Evolutionary conservation across 2,329 filamentous ascomycete genomes (phyloP).

Genomic region (Aspergillus floridensis): DNA sequence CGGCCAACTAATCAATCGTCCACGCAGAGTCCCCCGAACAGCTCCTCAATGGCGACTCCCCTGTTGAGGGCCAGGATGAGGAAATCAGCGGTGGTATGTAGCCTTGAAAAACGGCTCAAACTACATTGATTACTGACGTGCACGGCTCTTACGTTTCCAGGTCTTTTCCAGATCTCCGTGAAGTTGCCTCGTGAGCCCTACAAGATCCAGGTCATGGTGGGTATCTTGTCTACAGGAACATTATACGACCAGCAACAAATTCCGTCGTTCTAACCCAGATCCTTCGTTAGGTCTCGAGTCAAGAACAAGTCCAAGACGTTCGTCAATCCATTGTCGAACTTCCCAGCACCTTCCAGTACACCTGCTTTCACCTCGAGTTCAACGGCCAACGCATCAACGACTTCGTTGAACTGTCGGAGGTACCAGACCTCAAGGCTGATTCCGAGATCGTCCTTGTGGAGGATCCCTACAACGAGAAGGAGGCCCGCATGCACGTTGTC

Average conservation of each 20-base stretch:
- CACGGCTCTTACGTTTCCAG: conserved; percentile 25
- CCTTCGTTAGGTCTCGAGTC: conserved; percentile 68
- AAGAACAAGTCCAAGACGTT: conserved; percentile 97
- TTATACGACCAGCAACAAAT: conserved; percentile 20
- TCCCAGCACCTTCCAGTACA: conserved; percentile 91
- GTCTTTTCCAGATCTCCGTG: conserved; percentile 70
- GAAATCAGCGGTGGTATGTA: conserved; percentile 38
- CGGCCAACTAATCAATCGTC: conserved; percentile 17
- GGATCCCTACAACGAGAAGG: conserved; percentile 97
- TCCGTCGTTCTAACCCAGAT: conserved; percentile 10
- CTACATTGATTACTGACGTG: not conserved
- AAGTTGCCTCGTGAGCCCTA: conserved; percentile 75
- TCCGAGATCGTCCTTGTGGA: conserved; percentile 80
- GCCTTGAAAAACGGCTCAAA: too few relatives aligned
- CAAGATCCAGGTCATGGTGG: conserved; percentile 81
- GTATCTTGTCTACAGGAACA: conserved; percentile 28
- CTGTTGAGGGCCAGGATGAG: conserved; percentile 34
- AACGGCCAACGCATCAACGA: conserved; percentile 89
- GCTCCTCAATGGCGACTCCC: conserved; percentile 34
- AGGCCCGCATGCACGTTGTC: conserved; percentile 91
- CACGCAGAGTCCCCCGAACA: conserved; percentile 36
- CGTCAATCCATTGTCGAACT: conserved; percentile 94
- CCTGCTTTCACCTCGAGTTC: conserved; percentile 96
- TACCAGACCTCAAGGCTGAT: conserved; percentile 71
- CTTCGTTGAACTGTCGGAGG: conserved; percentile 86